Evolutionary conservation across 2,329 filamentous ascomycete genomes (phyloP), one percentile per base, ranked within the genome.

Genomic region (Neoarthrinium moseri): DNA sequence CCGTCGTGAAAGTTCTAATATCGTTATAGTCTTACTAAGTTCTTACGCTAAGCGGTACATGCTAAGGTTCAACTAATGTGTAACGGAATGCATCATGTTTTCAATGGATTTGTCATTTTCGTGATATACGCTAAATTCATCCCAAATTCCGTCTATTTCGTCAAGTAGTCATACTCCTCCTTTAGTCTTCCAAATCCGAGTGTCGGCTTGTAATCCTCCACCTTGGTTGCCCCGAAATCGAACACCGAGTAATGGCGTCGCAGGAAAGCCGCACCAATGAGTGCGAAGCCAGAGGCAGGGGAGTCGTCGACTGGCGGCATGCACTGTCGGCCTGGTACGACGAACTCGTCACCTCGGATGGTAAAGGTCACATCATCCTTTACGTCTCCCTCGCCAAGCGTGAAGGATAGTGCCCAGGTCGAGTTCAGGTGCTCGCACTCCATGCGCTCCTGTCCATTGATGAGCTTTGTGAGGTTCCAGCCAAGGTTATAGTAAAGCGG

Each of bases 351-450:
- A 10, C 66, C 66, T 7, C 40, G 23, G 24, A 43, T 34, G 0
- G 56, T 60, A 5, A 69, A 3, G 17, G 58, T 63, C 17, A 68
- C 8, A 7, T 33, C 30, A 15, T 37, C 47, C 7, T 46, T 45
- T 0, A 42, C 39, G 6, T 49, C 55, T 6, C 46, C 54, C 18
- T 46, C 52, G 10, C 56, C 56, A 33, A 65, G 52, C n/a, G 56
- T 47, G 21, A 68, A 57, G 0, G 58, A 51, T 12, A 66, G 27
- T 2, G 61, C 61, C 66, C 66, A 69, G 45, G 57, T 52, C 27
- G 60, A 49, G 45, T 63, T 68, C 47, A 69, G 67, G 27, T 69
- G 64, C 50, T 43, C 55, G 55, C 66, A 69, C 18, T 62, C 47
- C 5, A 63, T 64, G 35, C 67, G 47, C 34, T 60, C 53, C 0